Evolutionary conservation across 129 eudicot genomes (phyloP).

Genomic region (Chrysanthemum lavandulifolium): DNA sequence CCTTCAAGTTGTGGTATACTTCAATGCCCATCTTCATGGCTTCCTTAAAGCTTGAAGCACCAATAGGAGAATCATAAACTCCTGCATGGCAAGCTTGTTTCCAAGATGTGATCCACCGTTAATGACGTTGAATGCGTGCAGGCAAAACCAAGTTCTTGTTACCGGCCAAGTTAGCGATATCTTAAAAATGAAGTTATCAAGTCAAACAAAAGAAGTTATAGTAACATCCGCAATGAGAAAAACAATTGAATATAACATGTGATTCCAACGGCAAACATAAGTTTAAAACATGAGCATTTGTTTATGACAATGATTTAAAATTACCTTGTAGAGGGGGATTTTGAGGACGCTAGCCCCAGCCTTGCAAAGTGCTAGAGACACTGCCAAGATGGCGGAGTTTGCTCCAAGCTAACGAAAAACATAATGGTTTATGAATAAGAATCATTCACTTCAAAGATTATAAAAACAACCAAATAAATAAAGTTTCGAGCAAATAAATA

Average conservation of each 20-base stretch:
- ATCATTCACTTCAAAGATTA: conserved; percentile 7
- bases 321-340: conserved; percentile 87
- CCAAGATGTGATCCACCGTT: conserved; percentile 99
- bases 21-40: conserved; percentile 99
- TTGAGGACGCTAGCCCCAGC: conserved; percentile 81
- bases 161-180: conserved; percentile 90
- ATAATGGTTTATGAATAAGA: conserved; percentile 12
- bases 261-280: background rate
- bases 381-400: conserved; percentile 73
- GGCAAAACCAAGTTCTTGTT: conserved; percentile 92
- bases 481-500: background rate
- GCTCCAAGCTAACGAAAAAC: conserved; percentile 69
- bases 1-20: conserved; percentile 97
- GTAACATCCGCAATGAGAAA: too few species aligned
- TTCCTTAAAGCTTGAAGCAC: conserved; percentile 89
- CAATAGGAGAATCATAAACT: conserved; percentile 93
- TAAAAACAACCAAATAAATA: background rate
- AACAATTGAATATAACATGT: background rate
- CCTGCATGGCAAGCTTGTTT: conserved; percentile 99
- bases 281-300: too few species aligned
- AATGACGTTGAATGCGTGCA: conserved; percentile 91
- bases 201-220: conserved; percentile 2
- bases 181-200: conserved; percentile 34
- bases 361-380: conserved; percentile 92
- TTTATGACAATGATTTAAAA: too few species aligned